phyloP scores from a whole-genome alignment of 78 protist genomes.

The Monocercomonoides exilis region DNA sequence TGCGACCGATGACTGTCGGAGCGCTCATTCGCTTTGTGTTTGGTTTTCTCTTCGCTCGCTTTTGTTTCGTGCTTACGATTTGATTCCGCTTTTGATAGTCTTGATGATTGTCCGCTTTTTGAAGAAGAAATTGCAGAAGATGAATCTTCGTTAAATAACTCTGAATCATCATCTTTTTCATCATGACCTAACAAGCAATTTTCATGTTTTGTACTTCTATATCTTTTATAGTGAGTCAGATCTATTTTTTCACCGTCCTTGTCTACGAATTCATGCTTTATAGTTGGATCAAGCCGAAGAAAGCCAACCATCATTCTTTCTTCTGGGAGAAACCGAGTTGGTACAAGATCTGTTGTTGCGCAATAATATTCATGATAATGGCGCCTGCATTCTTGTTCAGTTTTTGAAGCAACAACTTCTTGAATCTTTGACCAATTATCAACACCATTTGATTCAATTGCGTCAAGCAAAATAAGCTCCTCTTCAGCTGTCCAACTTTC shows the following conservation, averaged over 20 bases:
- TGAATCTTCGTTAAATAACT: too few species aligned
- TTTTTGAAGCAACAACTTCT: background rate
- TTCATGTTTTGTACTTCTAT: too few species aligned
- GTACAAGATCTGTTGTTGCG: background rate
- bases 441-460: conserved; percentile 11
- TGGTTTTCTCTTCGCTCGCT: background rate
- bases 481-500: conserved; percentile 17
- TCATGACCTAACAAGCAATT: too few species aligned
- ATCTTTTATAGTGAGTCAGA: too few species aligned
- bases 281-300: too few species aligned
- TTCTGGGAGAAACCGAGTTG: background rate
- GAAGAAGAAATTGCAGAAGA: background rate
- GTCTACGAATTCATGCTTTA: background rate
- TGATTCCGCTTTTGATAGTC: background rate
- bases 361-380: background rate
- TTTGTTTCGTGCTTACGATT: background rate
- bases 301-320: background rate
- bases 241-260: background rate
- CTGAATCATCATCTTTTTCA: too few species aligned
- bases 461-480: background rate
- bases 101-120: background rate
- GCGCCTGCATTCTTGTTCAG: background rate
- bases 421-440: conserved; percentile 1
- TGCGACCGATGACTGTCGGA: too few species aligned
- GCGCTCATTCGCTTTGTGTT: background rate